Evolutionary conservation across 257 asterid genomes (phyloP).

Genomic region (Lithospermum erythrorhizon): DNA sequence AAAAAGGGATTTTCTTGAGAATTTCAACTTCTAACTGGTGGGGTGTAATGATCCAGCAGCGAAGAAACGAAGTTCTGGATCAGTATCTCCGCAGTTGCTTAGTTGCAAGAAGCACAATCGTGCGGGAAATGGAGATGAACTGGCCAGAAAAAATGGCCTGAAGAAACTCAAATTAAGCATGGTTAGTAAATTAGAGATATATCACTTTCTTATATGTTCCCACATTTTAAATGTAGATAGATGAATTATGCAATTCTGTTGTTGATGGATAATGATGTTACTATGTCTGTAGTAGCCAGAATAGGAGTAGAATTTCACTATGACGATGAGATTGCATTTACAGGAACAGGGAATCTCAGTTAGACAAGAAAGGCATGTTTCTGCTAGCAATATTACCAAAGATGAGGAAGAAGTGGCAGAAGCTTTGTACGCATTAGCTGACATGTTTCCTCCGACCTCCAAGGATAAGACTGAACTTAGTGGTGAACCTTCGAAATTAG

Average conservation of each 20-base stretch:
- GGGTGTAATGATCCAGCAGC: constrained; percentile 27
- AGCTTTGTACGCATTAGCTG: constrained; percentile 61
- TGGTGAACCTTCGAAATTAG: constrained; percentile 25
- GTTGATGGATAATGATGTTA: neutral
- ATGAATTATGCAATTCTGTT: neutral
- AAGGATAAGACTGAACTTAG: constrained; percentile 12
- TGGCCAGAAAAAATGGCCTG: constrained; percentile 19
- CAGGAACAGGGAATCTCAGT: constrained; percentile 25
- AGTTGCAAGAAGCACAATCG: constrained; percentile 28
- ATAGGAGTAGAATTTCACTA: neutral
- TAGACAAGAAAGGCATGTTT: constrained; percentile 3
- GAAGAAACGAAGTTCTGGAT: constrained; percentile 46
- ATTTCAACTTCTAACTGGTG: neutral
- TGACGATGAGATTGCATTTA: constrained; percentile 16
- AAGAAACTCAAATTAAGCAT: constrained; percentile 40
- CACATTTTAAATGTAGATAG: neutral
- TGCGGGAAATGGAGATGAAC: constrained; percentile 24
- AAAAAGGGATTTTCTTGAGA: neutral
- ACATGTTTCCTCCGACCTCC: constrained; percentile 29
- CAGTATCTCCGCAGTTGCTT: constrained; percentile 23
- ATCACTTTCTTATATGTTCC: constrained; percentile 3
- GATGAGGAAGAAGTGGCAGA: constrained; percentile 94
- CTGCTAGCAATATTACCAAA: constrained; percentile 31
- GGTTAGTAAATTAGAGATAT: constrained; percentile 26
- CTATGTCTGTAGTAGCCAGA: neutral